phyloP scores from a whole-genome alignment of 2,329 filamentous ascomycete genomes.

The Lasiodiplodia gonubiensis region DNA sequence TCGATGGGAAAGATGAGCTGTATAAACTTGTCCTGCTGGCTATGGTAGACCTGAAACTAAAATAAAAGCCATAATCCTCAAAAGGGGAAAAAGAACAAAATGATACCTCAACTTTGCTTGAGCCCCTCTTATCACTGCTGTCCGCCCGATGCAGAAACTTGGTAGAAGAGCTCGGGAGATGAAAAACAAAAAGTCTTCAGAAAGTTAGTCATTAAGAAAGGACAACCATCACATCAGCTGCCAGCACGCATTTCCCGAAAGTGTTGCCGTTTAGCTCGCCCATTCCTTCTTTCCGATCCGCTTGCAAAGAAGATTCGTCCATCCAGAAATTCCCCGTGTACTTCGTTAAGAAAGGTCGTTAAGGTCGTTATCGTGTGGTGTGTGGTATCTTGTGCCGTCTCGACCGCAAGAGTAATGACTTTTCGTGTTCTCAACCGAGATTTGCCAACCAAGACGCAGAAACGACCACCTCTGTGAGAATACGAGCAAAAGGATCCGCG shows the following conservation, averaged over 20 bases:
- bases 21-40: conserved; percentile 7
- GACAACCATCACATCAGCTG: not conserved
- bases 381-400: conserved; percentile 5
- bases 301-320: not conserved
- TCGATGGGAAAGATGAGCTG: not conserved
- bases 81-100: not conserved
- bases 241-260: conserved; percentile 9
- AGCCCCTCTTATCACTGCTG: not conserved
- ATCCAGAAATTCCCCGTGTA: not conserved
- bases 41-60: not conserved
- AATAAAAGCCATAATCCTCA: not conserved
- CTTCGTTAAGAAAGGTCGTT: conserved; percentile 10
- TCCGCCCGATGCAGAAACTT: conserved; percentile 14
- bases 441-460: not conserved
- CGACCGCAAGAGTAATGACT: conserved; percentile 7
- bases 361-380: conserved; percentile 18
- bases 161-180: not conserved
- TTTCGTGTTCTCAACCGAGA: conserved; percentile 9
- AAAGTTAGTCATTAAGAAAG: not conserved
- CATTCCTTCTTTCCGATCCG: not conserved
- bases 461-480: not conserved
- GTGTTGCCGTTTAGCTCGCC: conserved; percentile 1
- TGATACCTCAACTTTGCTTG: conserved; percentile 12
- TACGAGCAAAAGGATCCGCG: not conserved
- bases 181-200: conserved; percentile 1